Conservation (phyloP, 805 yeast species). For the Schwanniomyces pseudopolymorphus region DNA sequence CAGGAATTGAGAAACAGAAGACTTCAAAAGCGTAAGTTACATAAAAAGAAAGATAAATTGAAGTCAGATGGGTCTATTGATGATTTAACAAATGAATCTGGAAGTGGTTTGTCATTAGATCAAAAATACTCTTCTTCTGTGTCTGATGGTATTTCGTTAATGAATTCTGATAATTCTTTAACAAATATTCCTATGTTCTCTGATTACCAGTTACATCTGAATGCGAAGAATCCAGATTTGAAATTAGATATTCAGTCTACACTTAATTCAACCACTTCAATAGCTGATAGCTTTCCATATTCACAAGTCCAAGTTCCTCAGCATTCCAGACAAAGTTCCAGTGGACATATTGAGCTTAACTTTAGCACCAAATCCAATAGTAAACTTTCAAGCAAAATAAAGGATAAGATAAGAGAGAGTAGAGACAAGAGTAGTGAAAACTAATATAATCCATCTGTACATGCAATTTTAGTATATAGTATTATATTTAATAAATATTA, state of each 20-base stretch:
- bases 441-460: not conserved
- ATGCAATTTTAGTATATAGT: not conserved
- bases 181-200: constrained; percentile 66
- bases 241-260: constrained; percentile 23
- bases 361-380: constrained; percentile 16
- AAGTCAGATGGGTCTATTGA: constrained; percentile 2
- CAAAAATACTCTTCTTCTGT: constrained; percentile 36
- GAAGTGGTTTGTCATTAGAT: constrained; percentile 17
- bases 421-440: constrained; percentile 18
- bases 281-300: constrained; percentile 30
- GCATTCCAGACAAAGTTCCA: constrained; percentile 20
- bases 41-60: constrained; percentile 12
- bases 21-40: constrained; percentile 23
- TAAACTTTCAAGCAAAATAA: constrained; percentile 33
- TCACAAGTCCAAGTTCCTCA: constrained; percentile 5
- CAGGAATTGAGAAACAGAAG: constrained; percentile 47
- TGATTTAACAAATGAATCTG: constrained; percentile 11
- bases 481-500: not conserved
- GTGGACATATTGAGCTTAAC: constrained; percentile 32
- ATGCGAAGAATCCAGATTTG: constrained; percentile 22
- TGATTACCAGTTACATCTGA: constrained; percentile 43
- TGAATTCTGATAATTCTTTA: constrained; percentile 59
- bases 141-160: constrained; percentile 61
- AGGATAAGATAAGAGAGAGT: constrained; percentile 33
- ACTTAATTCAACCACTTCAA: constrained; percentile 28